Conservation (phyloP, 2,329 filamentous ascomycete species). For the Ceratocystis variospora region DNA sequence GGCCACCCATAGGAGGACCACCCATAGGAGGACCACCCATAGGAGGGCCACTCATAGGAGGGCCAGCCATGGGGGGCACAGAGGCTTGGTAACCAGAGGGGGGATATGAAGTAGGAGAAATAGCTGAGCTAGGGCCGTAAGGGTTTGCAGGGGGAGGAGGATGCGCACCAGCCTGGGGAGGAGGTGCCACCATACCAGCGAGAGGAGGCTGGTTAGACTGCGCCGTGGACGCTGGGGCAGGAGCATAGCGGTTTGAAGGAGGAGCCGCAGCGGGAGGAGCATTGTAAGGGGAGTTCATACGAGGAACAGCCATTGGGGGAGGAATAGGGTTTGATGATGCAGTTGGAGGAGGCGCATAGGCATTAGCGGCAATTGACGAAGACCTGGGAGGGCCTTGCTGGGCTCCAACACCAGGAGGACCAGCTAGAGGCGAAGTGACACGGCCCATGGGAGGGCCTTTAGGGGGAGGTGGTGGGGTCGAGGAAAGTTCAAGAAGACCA, state of each 20-base stretch:
- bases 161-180: constrained; percentile 30
- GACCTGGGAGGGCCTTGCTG: constrained; percentile 23
- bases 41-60: constrained; percentile 29
- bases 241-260: constrained; percentile 64
- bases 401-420: constrained; percentile 38
- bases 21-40: constrained; percentile 21
- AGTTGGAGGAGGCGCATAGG: constrained; percentile 41
- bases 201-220: constrained; percentile 29
- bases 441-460: constrained; percentile 57
- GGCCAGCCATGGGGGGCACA: constrained; percentile 32
- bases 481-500: constrained; percentile 44
- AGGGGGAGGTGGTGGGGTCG: constrained; percentile 69
- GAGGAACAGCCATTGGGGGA: constrained; percentile 38
- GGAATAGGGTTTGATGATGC: constrained; percentile 47
- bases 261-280: constrained; percentile 57
- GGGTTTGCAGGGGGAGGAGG: constrained; percentile 35
- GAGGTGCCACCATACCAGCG: constrained; percentile 28
- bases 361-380: constrained; percentile 19
- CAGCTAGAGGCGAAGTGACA: constrained; percentile 56
- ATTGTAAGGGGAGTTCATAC: constrained; percentile 77
- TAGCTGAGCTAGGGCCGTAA: constrained; percentile 31
- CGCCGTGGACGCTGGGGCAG: constrained; percentile 31
- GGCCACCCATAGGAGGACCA: constrained; percentile 23
- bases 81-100: constrained; percentile 26
- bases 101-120: constrained; percentile 18